Evolutionary conservation across 129 eudicot genomes (phyloP).

Genomic region (sunflower (Helianthus annuus)): HanXRQr2.0-SUNRISE NC_035434.2:130429237-130429736

Average conservation of each 20-base stretch:
- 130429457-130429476: constrained; percentile 16
- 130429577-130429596: background rate
- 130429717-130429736: background rate
- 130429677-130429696: background rate
- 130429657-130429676: background rate
- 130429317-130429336: too few species aligned
- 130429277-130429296: too few species aligned
- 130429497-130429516: constrained; percentile 16
- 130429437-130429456: constrained; percentile 8
- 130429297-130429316: too few species aligned
- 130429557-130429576: background rate
- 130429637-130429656: background rate
- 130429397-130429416: background rate
- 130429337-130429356: too few species aligned
- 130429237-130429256: too few species aligned
- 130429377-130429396: too few species aligned
- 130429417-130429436: background rate
- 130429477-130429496: constrained; percentile 16
- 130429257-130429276: too few species aligned
- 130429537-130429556: constrained; percentile 4
- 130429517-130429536: constrained; percentile 27
- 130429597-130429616: background rate
- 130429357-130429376: too few species aligned
- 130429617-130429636: too few species aligned
- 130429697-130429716: background rate